Evolutionary conservation across 2,329 filamentous ascomycete species (phyloP).

Genomic region (Chaetomium strumarium): DNA sequence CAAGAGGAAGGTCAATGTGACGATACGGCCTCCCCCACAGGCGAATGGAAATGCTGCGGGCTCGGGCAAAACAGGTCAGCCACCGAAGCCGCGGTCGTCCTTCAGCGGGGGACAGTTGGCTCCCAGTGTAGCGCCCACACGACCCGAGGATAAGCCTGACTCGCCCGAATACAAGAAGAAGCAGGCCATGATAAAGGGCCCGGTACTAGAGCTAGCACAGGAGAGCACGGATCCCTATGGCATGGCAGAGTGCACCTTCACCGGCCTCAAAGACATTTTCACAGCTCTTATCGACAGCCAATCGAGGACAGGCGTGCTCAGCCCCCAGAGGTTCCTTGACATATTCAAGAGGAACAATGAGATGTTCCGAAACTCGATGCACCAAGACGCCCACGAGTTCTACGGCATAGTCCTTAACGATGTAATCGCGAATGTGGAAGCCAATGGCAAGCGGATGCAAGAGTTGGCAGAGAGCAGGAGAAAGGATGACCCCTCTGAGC

Average conservation of each 20-base stretch:
- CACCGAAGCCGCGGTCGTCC: constrained; percentile 42
- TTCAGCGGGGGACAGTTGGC: constrained; percentile 49
- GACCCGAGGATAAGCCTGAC: constrained; percentile 89
- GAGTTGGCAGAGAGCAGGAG: constrained; percentile 40
- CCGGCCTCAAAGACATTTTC: constrained; percentile 92
- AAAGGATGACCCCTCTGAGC: constrained; percentile 43
- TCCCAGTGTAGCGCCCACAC: constrained; percentile 47
- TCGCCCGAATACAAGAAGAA: constrained; percentile 98
- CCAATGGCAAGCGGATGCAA: constrained; percentile 64
- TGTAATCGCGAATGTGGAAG: constrained; percentile 88
- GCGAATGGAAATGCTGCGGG: constrained; percentile 38
- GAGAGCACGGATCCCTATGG: constrained; percentile 76
- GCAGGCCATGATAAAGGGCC: constrained; percentile 80
- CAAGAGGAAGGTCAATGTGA: constrained; percentile 51
- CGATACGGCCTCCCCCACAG: constrained; percentile 53
- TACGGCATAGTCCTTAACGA: constrained; percentile 93
- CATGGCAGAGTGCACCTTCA: constrained; percentile 94
- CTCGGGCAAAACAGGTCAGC: constrained; percentile 28
- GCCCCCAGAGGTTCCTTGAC: constrained; percentile 87
- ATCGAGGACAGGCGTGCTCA: constrained; percentile 81
- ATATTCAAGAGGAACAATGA: constrained; percentile 93
- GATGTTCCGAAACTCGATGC: constrained; percentile 95
- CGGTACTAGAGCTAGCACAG: constrained; percentile 76
- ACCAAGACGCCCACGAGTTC: constrained; percentile 97
- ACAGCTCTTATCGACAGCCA: constrained; percentile 77